Base-by-base conservation (phyloP, 495 filamentous ascomycete species). In the Cercophora scortea region DNA sequence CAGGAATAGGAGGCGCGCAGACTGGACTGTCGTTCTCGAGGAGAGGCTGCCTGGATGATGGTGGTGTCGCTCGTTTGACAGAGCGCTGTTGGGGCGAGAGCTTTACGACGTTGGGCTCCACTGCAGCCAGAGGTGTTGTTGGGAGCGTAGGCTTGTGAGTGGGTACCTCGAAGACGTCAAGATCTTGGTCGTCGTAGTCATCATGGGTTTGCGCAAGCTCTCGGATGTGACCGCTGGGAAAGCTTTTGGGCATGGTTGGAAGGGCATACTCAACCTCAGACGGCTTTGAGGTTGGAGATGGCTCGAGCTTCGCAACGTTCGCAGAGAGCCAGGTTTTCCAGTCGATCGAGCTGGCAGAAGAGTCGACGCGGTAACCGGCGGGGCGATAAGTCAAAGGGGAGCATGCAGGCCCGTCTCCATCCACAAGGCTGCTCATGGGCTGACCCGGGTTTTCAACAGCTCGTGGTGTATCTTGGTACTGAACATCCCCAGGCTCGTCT, bases 151-250 rank as follows among this genome's bases (percentile, higher is more conserved):
- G 59, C 16, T 46, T 56, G 36, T 53, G 56, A 0, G 56, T 56
- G n/a, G 56, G 50, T 10, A 53, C 50, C 19, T 58, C 52, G 44
- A 45, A 44, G 16, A 47, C 34, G 12, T 51, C 41, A 2, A 46
- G 9, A n/a, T 41, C 36, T 7, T 47, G 49, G 16, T 72, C 61
- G 6, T 63, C 66, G 10, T 69, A 66, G 10, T 85, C 79, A 32
- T 72, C 75, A 32, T 74, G 61, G 43, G 80, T 81, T 44, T 87
- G 82, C 1, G 84, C 76, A 34, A 68, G 51, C 64, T 88, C 85
- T 12, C 82, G 71, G 47, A 82, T 58, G 61, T 88, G 85, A 0
- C 77, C 71, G 5, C 60, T 46, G 6, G 46, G 35, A 41, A 57
- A 61, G 17, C 47, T 45, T 40, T 61, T 64, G 17, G 66, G 60